These are phyloP conservation scores for Termitomyces sp. DNA, from an alignment of 768 basidiomycete species.

Conservation along the genomic window DNA sequence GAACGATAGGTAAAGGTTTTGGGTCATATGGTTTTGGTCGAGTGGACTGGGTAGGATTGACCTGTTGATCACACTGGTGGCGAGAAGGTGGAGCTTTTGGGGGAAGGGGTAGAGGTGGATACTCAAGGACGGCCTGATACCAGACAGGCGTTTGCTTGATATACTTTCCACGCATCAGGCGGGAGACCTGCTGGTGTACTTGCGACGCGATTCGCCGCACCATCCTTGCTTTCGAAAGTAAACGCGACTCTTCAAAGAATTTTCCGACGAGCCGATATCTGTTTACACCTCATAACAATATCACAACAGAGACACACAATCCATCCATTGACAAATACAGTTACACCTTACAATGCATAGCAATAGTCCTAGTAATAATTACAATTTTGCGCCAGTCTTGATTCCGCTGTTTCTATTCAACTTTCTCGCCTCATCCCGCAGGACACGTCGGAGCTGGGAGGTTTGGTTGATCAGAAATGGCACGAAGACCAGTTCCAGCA, in stretches of 20 bases:
- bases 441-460: slow-evolving; percentile 39
- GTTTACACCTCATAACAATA: background rate
- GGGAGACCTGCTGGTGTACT: slow-evolving; percentile 83
- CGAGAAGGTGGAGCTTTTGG: slow-evolving; percentile 62
- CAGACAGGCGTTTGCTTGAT: slow-evolving; percentile 68
- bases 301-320: background rate
- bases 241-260: background rate
- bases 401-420: background rate
- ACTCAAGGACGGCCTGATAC: slow-evolving; percentile 78
- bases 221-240: slow-evolving; percentile 38
- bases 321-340: background rate
- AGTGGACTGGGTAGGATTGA: slow-evolving; percentile 12
- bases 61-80: slow-evolving; percentile 42
- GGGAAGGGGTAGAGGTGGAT: slow-evolving; percentile 86
- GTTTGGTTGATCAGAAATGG: background rate
- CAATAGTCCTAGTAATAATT: background rate
- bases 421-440: slow-evolving; percentile 43
- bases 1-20: slow-evolving; percentile 57
- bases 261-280: background rate
- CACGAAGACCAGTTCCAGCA: background rate
- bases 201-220: slow-evolving; percentile 78
- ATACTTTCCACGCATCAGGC: slow-evolving; percentile 64
- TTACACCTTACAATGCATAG: background rate
- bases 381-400: slow-evolving; percentile 10
- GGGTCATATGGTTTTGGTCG: slow-evolving; percentile 34